Evolutionary conservation across 306 rosid species (phyloP), one percentile per base, ranked within the genome.

Genomic region (Hippophae tibetana): DNA sequence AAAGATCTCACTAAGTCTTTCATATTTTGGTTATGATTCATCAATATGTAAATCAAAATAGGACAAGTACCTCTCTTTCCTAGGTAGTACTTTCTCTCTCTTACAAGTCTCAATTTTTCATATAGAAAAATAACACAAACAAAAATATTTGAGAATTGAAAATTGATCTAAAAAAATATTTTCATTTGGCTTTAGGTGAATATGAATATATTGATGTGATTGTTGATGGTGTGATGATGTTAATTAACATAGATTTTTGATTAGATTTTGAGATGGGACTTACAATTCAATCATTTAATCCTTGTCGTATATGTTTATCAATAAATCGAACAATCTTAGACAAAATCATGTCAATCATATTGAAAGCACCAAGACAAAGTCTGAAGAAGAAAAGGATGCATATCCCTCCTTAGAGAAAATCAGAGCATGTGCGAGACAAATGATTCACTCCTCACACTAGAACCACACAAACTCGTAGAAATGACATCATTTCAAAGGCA

Each of bases 371-470:
- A 13, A 86, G 70, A 41, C 90, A 76, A 70, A 93, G 99, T 63
- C 55, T 93, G 69, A 92, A 92, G 84, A 93, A 82, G 94, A 93
- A 93, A 55, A 96, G 95, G 3, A 88, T 93, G 97, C 99, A 79
- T 49, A 66, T 93, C 50, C 97, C 99, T 58, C 99, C 99, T 11
- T 93, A 96, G 99, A 76, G 99, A 61, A 84, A 84, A 57, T 84
- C 90, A 9, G 94, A 93, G 69, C 88, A 93, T 70, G 84, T 86
- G 85, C 63, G 75, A 7, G 95, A 95, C 47, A 93, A 93, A 68
- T 93, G 99, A 96, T 83, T 88, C 63, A 88, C 99, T 44, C 42
- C 90, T 5, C 70, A 80, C 18, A 69, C 76, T 42, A 72, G 88
- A 65, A 72, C 53, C 31, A 57, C 56, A 40, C 66, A 38, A 2